Evolutionary conservation across 257 asterid genomes (phyloP).

Genomic region (Parsonsia alboflavescens): DNA sequence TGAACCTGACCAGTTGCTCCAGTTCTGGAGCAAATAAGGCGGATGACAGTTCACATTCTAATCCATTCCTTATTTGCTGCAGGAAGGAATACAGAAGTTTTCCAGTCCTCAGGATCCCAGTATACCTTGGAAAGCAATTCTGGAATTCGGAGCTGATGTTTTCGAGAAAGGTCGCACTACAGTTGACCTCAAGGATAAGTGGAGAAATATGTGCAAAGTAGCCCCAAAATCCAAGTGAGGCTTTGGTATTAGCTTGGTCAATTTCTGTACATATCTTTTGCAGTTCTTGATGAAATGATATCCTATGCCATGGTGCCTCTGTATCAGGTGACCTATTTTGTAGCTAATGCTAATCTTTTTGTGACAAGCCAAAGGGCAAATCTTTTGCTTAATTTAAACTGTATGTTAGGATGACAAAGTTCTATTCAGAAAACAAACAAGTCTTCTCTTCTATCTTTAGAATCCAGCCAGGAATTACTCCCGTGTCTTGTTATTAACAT

Average conservation of each 20-base stretch:
- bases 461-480: background rate
- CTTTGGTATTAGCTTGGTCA: background rate
- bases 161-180: constrained; percentile 50
- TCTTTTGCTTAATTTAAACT: background rate
- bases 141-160: constrained; percentile 45
- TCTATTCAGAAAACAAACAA: background rate
- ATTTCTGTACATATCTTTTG: background rate
- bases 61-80: constrained; percentile 27
- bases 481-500: background rate
- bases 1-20: background rate
- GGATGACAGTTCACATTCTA: too few species aligned
- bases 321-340: background rate
- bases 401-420: background rate
- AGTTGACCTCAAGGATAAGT: constrained; percentile 65
- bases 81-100: constrained; percentile 43
- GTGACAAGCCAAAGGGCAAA: background rate
- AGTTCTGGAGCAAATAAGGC: too few species aligned
- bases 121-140: constrained; percentile 50
- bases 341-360: too few species aligned
- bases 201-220: constrained; percentile 59
- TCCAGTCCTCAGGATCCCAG: constrained; percentile 15
- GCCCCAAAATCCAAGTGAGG: constrained; percentile 19
- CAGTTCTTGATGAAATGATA: too few species aligned
- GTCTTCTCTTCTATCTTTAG: background rate
- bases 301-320: background rate